phyloP scores from a whole-genome alignment of 2,329 filamentous ascomycete genomes.

The Fusarium sp. region DNA sequence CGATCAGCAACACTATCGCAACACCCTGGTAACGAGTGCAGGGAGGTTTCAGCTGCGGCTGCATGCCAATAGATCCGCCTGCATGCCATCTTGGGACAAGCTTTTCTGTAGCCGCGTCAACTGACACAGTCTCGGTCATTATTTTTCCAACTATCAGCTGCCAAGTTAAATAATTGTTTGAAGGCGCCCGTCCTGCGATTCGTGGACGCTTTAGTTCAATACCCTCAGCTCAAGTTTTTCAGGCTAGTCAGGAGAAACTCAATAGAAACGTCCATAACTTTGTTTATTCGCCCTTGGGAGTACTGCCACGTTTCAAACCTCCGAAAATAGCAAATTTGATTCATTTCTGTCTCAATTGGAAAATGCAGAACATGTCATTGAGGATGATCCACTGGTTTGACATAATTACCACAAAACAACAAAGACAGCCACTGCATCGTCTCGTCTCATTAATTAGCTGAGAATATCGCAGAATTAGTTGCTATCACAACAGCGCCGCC shows the following conservation, averaged over 20 bases:
- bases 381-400: neutral
- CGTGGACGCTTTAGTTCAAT: no score
- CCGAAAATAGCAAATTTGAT: neutral
- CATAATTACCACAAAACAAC: neutral
- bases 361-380: neutral
- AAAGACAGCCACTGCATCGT: no score
- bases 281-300: neutral
- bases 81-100: slow-evolving; percentile 5
- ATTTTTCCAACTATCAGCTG: neutral
- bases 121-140: neutral
- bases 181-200: no score
- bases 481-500: neutral
- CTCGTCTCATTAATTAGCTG: neutral
- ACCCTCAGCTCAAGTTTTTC: no score
- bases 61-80: neutral
- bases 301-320: neutral
- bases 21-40: neutral
- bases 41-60: slow-evolving; percentile 13
- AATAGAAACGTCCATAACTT: no score
- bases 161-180: no score
- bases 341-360: neutral
- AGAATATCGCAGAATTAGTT: neutral
- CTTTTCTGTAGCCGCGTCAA: neutral
- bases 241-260: no score
- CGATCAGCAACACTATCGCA: no score